A percentile compares a stretch with the other conserved stretches of the same genome.
Evolutionary conservation across 345 rosid genomes (phyloP).

Genomic region (Moringa oleifera): DNA sequence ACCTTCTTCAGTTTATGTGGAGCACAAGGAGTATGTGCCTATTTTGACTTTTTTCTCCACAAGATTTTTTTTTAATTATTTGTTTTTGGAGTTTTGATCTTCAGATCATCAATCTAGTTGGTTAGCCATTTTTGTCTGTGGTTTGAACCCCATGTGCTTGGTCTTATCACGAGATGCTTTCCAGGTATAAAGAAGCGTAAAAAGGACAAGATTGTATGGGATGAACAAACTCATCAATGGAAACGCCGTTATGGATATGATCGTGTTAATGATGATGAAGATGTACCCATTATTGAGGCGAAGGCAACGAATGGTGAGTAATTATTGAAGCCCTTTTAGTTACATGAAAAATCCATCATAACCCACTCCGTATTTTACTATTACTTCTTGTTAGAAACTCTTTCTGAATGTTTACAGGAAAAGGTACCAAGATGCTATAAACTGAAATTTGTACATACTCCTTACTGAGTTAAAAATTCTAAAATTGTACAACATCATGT

Average conservation of each 20-base stretch:
- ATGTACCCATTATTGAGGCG: slow-evolving; percentile 79
- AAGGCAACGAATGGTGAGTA: slow-evolving; percentile 72
- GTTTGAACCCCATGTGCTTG: slow-evolving; percentile 1
- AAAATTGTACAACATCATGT: no score
- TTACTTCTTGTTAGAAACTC: background rate
- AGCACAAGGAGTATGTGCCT: background rate
- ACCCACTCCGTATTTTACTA: background rate
- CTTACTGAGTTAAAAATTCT: no score
- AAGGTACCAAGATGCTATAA: background rate
- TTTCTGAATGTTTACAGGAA: no score
- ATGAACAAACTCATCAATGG: slow-evolving; percentile 78
- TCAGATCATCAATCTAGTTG: background rate
- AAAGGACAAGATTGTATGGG: slow-evolving; percentile 79
- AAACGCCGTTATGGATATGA: slow-evolving; percentile 89
- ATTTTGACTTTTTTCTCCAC: background rate
- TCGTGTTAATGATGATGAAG: slow-evolving; percentile 86
- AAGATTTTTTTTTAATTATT: no score
- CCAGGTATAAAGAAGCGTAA: slow-evolving; percentile 80
- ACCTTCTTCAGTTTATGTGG: background rate
- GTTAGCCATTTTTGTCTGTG: background rate
- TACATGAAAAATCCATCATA: background rate
- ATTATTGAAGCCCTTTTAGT: background rate
- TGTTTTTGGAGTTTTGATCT: background rate
- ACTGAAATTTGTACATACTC: background rate
- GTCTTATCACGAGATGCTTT: slow-evolving; percentile 10